A percentile compares a stretch with the other conserved stretches of the same genome.
phyloP scores from a whole-genome alignment of 805 yeast genomes.

The Metschnikowia noctiluminum region DNA sequence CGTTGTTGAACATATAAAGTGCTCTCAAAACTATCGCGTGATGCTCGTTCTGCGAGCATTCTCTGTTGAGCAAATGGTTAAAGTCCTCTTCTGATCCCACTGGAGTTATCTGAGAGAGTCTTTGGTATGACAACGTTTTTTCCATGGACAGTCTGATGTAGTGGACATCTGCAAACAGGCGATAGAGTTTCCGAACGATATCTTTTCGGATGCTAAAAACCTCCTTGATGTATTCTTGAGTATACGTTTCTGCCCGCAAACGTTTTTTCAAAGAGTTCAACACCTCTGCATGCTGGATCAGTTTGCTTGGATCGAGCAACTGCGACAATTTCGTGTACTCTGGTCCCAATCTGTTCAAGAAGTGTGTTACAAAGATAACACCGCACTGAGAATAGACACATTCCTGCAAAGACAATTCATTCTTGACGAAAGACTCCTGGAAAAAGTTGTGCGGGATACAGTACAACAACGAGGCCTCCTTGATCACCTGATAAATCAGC shows the following conservation, averaged over 20 bases:
- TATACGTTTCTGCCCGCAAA: slow-evolving; percentile 88
- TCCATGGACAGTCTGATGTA: slow-evolving; percentile 70
- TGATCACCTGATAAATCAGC: slow-evolving; percentile 83
- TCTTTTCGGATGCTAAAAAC: slow-evolving; percentile 68
- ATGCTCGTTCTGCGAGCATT: slow-evolving; percentile 77
- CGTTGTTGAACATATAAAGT: slow-evolving; percentile 76
- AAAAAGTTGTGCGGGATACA: slow-evolving; percentile 87
- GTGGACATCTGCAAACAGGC: slow-evolving; percentile 88
- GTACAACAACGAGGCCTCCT: slow-evolving; percentile 89
- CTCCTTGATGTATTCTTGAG: slow-evolving; percentile 77
- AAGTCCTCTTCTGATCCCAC: slow-evolving; percentile 75
- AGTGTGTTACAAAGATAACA: slow-evolving; percentile 88
- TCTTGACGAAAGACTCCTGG: slow-evolving; percentile 64
- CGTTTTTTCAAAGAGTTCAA: slow-evolving; percentile 80
- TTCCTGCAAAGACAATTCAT: slow-evolving; percentile 88
- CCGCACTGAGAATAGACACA: slow-evolving; percentile 93
- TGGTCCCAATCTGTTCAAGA: slow-evolving; percentile 88
- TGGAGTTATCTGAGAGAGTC: slow-evolving; percentile 74
- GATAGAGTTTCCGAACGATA: slow-evolving; percentile 76
- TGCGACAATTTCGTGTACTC: slow-evolving; percentile 72
- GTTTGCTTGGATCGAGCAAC: slow-evolving; percentile 59
- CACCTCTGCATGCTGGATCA: slow-evolving; percentile 69
- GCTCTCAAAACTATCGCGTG: slow-evolving; percentile 78
- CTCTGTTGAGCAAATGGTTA: slow-evolving; percentile 58
- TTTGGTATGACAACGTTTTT: slow-evolving; percentile 81